Evolutionary conservation across 441 rosid species (phyloP).

Genomic region (Gossypium trilobum): DNA sequence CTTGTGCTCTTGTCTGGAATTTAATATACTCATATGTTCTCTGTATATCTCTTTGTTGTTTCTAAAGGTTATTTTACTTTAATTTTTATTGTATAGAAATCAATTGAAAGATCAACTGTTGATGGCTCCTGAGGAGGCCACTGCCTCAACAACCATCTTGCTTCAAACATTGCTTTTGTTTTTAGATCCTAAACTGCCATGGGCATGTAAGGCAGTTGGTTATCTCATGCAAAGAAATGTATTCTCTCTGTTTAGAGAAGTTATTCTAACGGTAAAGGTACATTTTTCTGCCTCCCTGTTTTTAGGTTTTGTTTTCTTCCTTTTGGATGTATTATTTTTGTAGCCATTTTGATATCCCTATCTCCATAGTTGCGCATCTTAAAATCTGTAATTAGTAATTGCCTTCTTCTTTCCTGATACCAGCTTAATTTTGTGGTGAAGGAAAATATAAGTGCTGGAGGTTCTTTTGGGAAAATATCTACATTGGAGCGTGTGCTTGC

Average conservation of each 20-base stretch:
- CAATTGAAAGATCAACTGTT: constrained; percentile 53
- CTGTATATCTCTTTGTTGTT: neutral
- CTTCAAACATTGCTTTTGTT: constrained; percentile 56
- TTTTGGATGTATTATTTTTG: neutral
- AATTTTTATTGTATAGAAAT: constrained; percentile 38
- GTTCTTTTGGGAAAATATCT: constrained; percentile 28
- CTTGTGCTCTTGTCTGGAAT: neutral
- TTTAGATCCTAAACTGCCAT: constrained; percentile 76
- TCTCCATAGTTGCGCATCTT: neutral
- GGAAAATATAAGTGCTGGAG: constrained; percentile 39
- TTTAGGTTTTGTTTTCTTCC: neutral
- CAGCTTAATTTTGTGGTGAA: constrained; percentile 25
- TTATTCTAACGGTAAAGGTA: constrained; percentile 61
- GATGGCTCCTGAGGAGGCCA: constrained; percentile 34
- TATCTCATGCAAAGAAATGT: constrained; percentile 53
- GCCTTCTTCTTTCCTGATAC: constrained; percentile 7
- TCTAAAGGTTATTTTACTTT: constrained; percentile 17
- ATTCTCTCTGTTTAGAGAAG: constrained; percentile 55
- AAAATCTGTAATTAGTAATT: neutral
- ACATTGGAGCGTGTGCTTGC: constrained; percentile 59
- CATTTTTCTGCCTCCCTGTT: neutral
- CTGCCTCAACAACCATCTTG: constrained; percentile 40
- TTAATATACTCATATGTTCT: neutral
- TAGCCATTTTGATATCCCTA: neutral
- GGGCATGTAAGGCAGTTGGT: constrained; percentile 72